Evolutionary conservation across 805 yeast species (phyloP).

Genomic region (Wickerhamia fluorescens): DNA sequence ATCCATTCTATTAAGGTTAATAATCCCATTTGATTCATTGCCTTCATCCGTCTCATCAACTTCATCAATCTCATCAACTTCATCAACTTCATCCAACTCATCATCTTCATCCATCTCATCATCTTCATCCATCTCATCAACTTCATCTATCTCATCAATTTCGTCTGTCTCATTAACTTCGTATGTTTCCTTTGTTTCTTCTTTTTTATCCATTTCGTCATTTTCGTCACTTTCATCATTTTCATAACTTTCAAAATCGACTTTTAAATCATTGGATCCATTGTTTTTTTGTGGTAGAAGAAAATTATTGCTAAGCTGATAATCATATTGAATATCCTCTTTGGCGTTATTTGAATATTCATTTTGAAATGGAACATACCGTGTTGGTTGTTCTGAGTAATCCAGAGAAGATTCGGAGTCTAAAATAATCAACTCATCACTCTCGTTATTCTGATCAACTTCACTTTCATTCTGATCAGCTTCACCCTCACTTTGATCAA

Average conservation of each 20-base stretch:
- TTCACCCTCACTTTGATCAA: too few species aligned
- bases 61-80: constrained; percentile 1
- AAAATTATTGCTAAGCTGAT: too few species aligned
- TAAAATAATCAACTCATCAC: constrained; percentile 2
- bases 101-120: constrained; percentile 2
- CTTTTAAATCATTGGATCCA: too few species aligned
- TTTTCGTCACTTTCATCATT: constrained; percentile 1
- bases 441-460: too few species aligned
- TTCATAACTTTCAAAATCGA: too few species aligned
- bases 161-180: constrained; percentile 2
- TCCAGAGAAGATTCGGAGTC: constrained; percentile 3
- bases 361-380: background rate
- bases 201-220: constrained; percentile 1
- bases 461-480: constrained; percentile 1
- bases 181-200: too few species aligned
- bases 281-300: too few species aligned
- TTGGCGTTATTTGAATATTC: too few species aligned
- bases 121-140: constrained; percentile 3
- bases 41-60: constrained; percentile 2
- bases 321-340: too few species aligned
- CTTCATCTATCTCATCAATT: constrained; percentile 5
- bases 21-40: background rate
- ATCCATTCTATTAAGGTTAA: too few species aligned
- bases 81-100: constrained; percentile 1
- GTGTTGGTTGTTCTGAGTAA: background rate